Conservation (phyloP, 352 stramenopile species). For the Phytophthora pluvialis region DNA sequence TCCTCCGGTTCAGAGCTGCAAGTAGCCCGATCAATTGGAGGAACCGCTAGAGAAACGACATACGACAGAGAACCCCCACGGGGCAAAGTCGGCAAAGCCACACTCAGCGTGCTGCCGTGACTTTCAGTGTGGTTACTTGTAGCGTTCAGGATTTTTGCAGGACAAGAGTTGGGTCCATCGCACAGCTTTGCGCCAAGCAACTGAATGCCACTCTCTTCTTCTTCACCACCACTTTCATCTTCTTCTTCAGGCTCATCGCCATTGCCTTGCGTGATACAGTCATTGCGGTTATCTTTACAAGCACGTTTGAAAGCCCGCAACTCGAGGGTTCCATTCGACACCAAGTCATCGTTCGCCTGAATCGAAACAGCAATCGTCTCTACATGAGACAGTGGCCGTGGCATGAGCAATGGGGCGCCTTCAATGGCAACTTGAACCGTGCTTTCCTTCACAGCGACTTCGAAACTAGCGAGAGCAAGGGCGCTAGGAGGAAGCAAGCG, state of each 20-base stretch:
- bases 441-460: slow-evolving; percentile 60
- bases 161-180: not conserved
- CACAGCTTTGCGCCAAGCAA: slow-evolving; percentile 20
- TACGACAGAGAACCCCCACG: slow-evolving; percentile 30
- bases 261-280: not conserved
- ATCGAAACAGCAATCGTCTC: slow-evolving; percentile 58
- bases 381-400: slow-evolving; percentile 30
- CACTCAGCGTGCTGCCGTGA: slow-evolving; percentile 24
- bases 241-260: slow-evolving; percentile 13
- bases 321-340: slow-evolving; percentile 57
- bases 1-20: slow-evolving; percentile 18
- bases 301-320: slow-evolving; percentile 38
- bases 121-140: not conserved
- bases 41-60: slow-evolving; percentile 32
- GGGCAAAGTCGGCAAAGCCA: slow-evolving; percentile 30
- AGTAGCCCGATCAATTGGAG: slow-evolving; percentile 3
- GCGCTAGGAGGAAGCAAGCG: slow-evolving; percentile 42
- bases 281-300: slow-evolving; percentile 14
- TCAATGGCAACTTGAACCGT: slow-evolving; percentile 55
- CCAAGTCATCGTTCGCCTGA: slow-evolving; percentile 49
- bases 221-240: slow-evolving; percentile 18
- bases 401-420: slow-evolving; percentile 58
- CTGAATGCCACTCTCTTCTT: slow-evolving; percentile 25
- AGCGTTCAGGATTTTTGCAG: not conserved
- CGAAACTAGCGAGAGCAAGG: slow-evolving; percentile 46